phyloP scores from a whole-genome alignment of 805 yeast genomes.

The Saccharomycopsis schoenii region DNA sequence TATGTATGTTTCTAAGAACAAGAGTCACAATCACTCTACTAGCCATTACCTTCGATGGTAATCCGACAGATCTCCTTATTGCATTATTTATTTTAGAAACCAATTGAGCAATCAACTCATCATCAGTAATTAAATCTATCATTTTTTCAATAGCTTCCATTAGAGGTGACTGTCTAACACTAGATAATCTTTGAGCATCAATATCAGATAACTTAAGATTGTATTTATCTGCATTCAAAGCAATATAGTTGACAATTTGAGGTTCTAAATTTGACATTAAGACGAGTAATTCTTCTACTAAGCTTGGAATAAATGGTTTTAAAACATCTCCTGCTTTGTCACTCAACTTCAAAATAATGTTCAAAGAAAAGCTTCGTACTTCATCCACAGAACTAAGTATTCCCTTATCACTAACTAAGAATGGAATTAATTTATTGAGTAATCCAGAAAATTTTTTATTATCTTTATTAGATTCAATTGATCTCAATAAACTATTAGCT shows the following conservation, averaged over 20 bases:
- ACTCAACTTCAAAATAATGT: constrained; percentile 62
- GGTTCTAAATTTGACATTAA: constrained; percentile 88
- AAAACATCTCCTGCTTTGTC: constrained; percentile 47
- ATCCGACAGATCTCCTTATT: constrained; percentile 65
- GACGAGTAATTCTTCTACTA: constrained; percentile 58
- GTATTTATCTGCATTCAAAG: constrained; percentile 82
- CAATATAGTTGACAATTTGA: constrained; percentile 74
- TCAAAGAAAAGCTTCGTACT: constrained; percentile 62
- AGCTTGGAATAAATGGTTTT: constrained; percentile 55
- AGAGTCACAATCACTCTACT: constrained; percentile 61
- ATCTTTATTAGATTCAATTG: constrained; percentile 36
- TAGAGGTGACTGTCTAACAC: constrained; percentile 74
- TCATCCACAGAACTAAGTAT: constrained; percentile 80
- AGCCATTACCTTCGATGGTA: constrained; percentile 86
- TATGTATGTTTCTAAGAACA: constrained; percentile 27
- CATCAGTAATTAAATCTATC: constrained; percentile 47
- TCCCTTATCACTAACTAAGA: constrained; percentile 71
- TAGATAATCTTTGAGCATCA: constrained; percentile 66
- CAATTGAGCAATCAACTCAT: constrained; percentile 36
- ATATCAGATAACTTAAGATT: constrained; percentile 61
- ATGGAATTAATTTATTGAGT: constrained; percentile 58
- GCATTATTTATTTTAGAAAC: constrained; percentile 39
- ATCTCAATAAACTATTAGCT: constrained; percentile 50
- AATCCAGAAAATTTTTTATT: constrained; percentile 1
- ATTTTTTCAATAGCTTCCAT: constrained; percentile 77